Evolutionary conservation across 805 yeast genomes (phyloP), one percentile per base, ranked within the genome.

Genomic region (Saturnispora serradocipensis): DNA sequence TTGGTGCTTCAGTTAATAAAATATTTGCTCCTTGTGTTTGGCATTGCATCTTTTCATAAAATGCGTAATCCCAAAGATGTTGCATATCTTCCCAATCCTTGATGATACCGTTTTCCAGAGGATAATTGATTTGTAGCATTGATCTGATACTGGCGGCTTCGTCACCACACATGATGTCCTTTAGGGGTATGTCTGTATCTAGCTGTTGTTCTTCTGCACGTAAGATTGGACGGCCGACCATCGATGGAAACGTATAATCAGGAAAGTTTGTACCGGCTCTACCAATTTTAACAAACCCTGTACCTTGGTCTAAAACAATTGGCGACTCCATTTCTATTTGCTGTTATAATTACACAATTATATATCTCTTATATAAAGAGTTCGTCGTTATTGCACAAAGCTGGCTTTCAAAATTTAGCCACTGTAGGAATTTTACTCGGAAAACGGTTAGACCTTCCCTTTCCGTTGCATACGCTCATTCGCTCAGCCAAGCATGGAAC

Each of bases 51-150:
- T 86, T 80, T 61, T 91, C 95, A 71, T 85, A 86, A 68, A 93
- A 91, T 20, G 98, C 91, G 68, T 91, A 93, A 70, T 93, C 96
- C 99, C 99, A 93, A 54, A 93, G 75, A 61, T 90, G 90, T 62
- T 88, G 96, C 98, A 93, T 93, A 67, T 93, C 99, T 61, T 90
- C 96, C 99, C 99, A 93, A 68, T 90, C 88, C 65, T 83, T 85
- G 66, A 93, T 91, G 61, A 93, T 88, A 63, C 99, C 99, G 67
- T 93, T 93, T 70, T 93, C 99, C 98, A 93, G 90, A 11, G 99
- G 99, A 64, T 93, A 93, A n/a, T 90, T 82, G 52, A 93, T 81
- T 70, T 93, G 96, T 54, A 93, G 76, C 58, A 90, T 80, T 2
- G 96, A 84, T 61, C 99, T 81, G 35, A 87, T 95, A 27, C 86